These are phyloP conservation scores for Kickxella alabastrina DNA, from an alignment of 192 early-diverging fungal species.

Conservation along the genomic window DNA sequence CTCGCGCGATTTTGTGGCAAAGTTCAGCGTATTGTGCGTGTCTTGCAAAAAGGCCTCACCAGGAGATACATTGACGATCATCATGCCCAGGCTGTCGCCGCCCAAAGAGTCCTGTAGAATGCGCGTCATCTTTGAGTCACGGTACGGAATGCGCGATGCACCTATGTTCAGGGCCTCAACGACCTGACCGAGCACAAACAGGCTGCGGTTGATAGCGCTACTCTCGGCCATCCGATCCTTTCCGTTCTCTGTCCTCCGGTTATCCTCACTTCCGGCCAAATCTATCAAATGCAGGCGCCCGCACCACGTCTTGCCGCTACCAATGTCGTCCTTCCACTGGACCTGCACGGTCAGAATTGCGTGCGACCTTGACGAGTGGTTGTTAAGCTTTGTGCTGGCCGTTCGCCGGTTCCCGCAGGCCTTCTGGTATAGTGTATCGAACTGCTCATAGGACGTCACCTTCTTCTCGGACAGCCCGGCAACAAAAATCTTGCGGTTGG, in stretches of 20 bases:
- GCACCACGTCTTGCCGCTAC: constrained; percentile 29
- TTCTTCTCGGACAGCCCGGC: constrained; percentile 55
- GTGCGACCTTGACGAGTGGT: constrained; percentile 61
- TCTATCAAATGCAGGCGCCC: constrained; percentile 62
- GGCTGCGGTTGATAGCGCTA: constrained; percentile 61
- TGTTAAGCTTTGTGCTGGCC: constrained; percentile 63
- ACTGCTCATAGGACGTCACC: constrained; percentile 54
- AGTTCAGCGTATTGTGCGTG: constrained; percentile 61
- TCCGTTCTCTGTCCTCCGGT: constrained; percentile 59
- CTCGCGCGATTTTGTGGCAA: constrained; percentile 59
- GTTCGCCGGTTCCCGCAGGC: constrained; percentile 59
- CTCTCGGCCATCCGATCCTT: constrained; percentile 60
- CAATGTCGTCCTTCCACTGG: constrained; percentile 34
- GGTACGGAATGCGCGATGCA: constrained; percentile 53
- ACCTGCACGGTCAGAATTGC: constrained; percentile 58
- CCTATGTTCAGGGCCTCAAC: constrained; percentile 62
- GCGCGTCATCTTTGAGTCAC: constrained; percentile 68
- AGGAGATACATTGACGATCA: constrained; percentile 66
- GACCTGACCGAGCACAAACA: constrained; percentile 65
- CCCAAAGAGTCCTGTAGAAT: constrained; percentile 64
- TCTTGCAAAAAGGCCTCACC: constrained; percentile 50
- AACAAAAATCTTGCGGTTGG: constrained; percentile 52
- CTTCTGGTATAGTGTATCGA: constrained; percentile 36
- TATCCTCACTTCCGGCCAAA: constrained; percentile 66
- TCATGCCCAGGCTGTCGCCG: constrained; percentile 58